Percentiles rank a stretch among this genome's conserved stretches.
These are phyloP conservation scores for Colletotrichum endophyticum DNA, from an alignment of 2,329 filamentous ascomycete genomes.

Conservation along the genomic window DNA sequence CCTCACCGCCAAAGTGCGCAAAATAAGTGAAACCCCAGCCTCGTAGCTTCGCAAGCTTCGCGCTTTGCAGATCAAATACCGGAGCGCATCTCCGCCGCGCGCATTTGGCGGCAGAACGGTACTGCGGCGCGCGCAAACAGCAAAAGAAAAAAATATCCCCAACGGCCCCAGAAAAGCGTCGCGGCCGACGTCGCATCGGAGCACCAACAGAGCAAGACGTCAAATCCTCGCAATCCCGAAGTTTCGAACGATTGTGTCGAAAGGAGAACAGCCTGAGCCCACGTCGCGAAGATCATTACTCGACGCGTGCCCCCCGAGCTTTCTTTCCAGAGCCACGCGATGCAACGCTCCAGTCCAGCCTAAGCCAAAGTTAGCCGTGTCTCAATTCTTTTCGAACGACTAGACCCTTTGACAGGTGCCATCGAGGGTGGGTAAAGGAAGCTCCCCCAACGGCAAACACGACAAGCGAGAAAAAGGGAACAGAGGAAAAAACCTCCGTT, in stretches of 20 bases:
- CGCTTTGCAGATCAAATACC: background rate
- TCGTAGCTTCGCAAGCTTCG: background rate
- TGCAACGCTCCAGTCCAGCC: slow-evolving; percentile 4
- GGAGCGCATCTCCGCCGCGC: background rate
- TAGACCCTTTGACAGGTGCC: background rate
- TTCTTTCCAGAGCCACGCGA: background rate
- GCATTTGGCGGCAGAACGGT: background rate
- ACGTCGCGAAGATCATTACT: background rate
- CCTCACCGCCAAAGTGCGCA: background rate
- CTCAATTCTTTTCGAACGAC: background rate
- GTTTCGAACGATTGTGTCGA: background rate
- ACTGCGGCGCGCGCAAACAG: background rate
- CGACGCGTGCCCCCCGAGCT: background rate
- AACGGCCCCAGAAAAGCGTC: background rate
- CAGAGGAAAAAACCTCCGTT: background rate
- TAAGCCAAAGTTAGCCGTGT: background rate
- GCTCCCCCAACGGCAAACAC: background rate
- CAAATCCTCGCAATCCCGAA: background rate
- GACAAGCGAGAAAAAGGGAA: background rate
- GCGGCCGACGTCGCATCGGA: background rate
- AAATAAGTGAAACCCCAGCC: background rate
- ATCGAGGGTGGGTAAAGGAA: background rate
- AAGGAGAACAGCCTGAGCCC: background rate
- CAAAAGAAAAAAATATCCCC: background rate
- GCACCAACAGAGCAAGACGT: background rate